Conservation (phyloP, 1,139 yeast species). For the Pichia sp. region DNA sequence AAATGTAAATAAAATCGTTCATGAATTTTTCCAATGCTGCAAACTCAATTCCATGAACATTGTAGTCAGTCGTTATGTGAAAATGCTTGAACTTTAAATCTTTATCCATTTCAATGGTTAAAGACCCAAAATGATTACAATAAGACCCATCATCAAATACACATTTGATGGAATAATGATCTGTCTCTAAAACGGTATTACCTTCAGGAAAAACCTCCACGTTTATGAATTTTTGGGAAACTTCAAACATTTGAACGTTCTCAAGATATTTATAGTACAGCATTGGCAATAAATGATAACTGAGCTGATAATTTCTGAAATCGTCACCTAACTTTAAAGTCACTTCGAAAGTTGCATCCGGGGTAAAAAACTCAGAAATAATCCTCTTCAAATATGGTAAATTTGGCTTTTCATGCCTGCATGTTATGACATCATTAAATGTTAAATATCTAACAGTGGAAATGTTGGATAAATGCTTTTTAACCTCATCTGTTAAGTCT, state of each 20-base stretch:
- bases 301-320: conserved; percentile 54
- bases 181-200: conserved; percentile 51
- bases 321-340: conserved; percentile 37
- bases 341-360: conserved; percentile 37
- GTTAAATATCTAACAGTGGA: conserved; percentile 21
- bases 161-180: conserved; percentile 46
- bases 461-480: conserved; percentile 21
- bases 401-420: conserved; percentile 12
- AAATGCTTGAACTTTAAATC: conserved; percentile 63
- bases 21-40: conserved; percentile 22
- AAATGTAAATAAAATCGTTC: conserved; percentile 3
- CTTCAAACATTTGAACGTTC: conserved; percentile 49
- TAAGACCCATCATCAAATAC: conserved; percentile 63
- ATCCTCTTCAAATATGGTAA: conserved; percentile 36
- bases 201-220: conserved; percentile 65
- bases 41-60: conserved; percentile 38
- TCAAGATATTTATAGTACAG: conserved; percentile 32
- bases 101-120: conserved; percentile 53
- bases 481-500: conserved; percentile 15
- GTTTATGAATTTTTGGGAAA: conserved; percentile 54
- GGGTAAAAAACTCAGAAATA: conserved; percentile 40
- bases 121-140: conserved; percentile 50
- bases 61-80: conserved; percentile 40
- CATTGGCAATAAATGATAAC: conserved; percentile 55
- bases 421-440: conserved; percentile 16